Percentiles rank a stretch among this genome's conserved stretches.
Conservation (phyloP, 1,284 basidiomycete species). For the Naganishia liquefaciens region DNA sequence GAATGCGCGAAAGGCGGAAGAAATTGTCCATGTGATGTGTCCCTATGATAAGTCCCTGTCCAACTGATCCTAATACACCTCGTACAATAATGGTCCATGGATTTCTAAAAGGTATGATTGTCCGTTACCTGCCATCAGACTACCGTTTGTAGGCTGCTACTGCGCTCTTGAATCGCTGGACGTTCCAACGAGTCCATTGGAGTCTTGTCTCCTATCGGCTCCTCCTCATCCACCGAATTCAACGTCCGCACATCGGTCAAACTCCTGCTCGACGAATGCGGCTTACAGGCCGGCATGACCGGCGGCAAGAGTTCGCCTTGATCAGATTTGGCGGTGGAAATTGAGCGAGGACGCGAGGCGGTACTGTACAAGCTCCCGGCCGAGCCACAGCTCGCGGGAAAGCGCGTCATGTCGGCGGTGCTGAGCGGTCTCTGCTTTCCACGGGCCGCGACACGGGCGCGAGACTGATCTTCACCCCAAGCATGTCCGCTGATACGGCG, state of each 20-base stretch:
- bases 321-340: neutral
- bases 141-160: slow-evolving; percentile 9
- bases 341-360: neutral
- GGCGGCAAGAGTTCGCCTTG: slow-evolving; percentile 7
- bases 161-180: slow-evolving; percentile 5
- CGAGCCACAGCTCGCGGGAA: slow-evolving; percentile 19
- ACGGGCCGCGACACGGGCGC: neutral
- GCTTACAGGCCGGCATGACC: slow-evolving; percentile 2
- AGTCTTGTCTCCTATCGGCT: neutral
- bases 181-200: neutral
- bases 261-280: slow-evolving; percentile 3
- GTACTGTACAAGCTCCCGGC: neutral
- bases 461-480: neutral
- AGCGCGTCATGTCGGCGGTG: slow-evolving; percentile 1
- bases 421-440: neutral
- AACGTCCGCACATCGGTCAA: slow-evolving; percentile 9
- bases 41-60: neutral
- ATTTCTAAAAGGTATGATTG: neutral
- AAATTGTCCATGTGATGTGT: slow-evolving; percentile 1
- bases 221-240: slow-evolving; percentile 25
- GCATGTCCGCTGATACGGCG: slow-evolving; percentile 15
- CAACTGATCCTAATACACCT: neutral
- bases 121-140: neutral
- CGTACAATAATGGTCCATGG: slow-evolving; percentile 9
- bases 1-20: neutral